A percentile compares a stretch with the other conserved stretches of the same genome.
Conservation (phyloP, 1,139 yeast species). For the Yarrowia galli region DNA sequence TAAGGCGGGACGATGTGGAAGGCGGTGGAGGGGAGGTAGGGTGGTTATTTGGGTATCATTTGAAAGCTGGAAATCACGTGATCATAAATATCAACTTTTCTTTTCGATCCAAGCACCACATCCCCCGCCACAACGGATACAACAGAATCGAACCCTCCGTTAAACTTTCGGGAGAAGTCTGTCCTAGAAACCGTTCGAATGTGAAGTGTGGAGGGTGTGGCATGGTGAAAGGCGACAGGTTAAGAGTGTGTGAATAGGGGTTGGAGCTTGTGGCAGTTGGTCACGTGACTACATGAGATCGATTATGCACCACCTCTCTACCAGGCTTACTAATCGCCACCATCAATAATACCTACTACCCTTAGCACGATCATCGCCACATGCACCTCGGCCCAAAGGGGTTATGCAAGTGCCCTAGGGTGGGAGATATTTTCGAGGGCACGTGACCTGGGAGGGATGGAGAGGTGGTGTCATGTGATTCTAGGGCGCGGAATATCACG, state of each 20-base stretch:
- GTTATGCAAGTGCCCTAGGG: not conserved
- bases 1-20: not conserved
- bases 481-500: not conserved
- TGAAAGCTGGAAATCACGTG: too few species aligned
- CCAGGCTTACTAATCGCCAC: too few species aligned
- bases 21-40: not conserved
- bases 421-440: not conserved
- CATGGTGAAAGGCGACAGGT: too few species aligned
- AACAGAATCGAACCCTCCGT: not conserved
- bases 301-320: too few species aligned
- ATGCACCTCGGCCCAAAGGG: slow-evolving; percentile 14
- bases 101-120: not conserved
- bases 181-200: not conserved
- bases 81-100: too few species aligned
- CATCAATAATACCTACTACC: too few species aligned
- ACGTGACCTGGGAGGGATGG: too few species aligned
- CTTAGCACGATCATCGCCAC: not conserved
- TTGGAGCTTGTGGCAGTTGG: too few species aligned
- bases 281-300: too few species aligned
- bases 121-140: not conserved
- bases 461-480: not conserved
- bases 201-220: too few species aligned
- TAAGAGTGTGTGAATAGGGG: not conserved
- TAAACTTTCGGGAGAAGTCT: slow-evolving; percentile 1
- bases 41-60: not conserved